Percentiles rank a stretch among this genome's conserved stretches.
These are phyloP conservation scores for Flaveria linearis DNA, from an alignment of 129 eudicot species.

Conservation along the genomic window DNA sequence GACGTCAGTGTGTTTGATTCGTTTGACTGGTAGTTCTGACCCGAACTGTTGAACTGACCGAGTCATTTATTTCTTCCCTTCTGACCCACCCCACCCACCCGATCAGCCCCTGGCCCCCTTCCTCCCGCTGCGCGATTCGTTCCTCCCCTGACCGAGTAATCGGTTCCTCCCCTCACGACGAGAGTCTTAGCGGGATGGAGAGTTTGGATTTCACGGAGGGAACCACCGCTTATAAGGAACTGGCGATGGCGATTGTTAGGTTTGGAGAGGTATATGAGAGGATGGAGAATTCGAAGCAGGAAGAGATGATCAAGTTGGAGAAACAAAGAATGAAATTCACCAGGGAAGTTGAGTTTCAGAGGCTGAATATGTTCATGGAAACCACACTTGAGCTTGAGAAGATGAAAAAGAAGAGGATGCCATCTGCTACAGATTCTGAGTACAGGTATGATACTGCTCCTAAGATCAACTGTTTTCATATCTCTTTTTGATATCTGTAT, in stretches of 20 bases:
- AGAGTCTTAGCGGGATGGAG: constrained; percentile 41
- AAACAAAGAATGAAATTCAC: constrained; percentile 62
- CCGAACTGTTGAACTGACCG: too few species aligned
- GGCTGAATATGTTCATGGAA: constrained; percentile 61
- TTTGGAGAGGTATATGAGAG: constrained; percentile 58
- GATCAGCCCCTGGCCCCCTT: too few species aligned
- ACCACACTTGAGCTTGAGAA: constrained; percentile 52
- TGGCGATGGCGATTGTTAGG: constrained; percentile 48
- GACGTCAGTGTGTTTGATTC: too few species aligned
- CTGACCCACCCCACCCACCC: too few species aligned
- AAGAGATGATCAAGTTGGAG: constrained; percentile 63
- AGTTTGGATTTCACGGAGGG: constrained; percentile 35
- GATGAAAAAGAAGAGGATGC: constrained; percentile 34
- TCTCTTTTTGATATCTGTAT: background rate
- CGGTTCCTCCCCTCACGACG: constrained; percentile 40
- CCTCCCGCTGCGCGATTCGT: too few species aligned
- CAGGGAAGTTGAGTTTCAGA: constrained; percentile 53
- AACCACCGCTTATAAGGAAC: constrained; percentile 37
- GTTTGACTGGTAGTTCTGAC: too few species aligned
- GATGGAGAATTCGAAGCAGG: constrained; percentile 50
- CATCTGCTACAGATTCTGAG: constrained; percentile 15
- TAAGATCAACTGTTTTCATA: background rate
- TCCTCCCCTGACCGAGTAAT: too few species aligned
- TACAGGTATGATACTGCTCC: constrained; percentile 21
- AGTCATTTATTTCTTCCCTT: too few species aligned